Base-by-base conservation (phyloP, 495 filamentous ascomycete species). In the Aspergillus hancockii region DNA sequence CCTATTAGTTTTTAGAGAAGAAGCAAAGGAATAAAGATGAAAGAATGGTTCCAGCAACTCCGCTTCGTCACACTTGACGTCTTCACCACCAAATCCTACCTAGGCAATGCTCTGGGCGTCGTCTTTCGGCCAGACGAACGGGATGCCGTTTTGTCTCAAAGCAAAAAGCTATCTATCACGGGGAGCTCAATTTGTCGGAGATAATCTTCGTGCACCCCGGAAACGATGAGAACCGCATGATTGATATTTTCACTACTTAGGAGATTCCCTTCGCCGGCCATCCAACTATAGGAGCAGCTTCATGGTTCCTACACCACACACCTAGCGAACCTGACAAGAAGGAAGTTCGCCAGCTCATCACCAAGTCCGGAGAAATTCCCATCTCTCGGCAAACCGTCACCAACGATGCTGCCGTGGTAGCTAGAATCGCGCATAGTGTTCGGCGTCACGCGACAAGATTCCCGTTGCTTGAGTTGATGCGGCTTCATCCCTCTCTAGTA, bases 151-250 rank as follows among this genome's bases (percentile, higher is more conserved):
- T 51, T 79, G 34, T 70, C 70, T 38, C 74, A 78, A 41, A 49
- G 34, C 51, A 75, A 79, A 56, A 79, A 78, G 43, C 75, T 76
- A 71, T 70, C 63, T 45, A 87, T 95, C 36, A 84, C 90, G 3
- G 69, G 31, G 91, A 96, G 72, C 94, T 94, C 86, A 93, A 93
- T 62, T 80, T 91, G 63, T 91, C 89, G 4, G 91, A 94, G 66
- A 93, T 86, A 1, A 88, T 92, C 53, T 96, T 93, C 72, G 72
- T 94, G 14, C 83, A 91, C 61, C 67, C 69, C 21, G 59, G 51
- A 3, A 54, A 25, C 4, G 61, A 65, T 6, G 36, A 55, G 13
- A 70, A 69, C 32, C 69, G 75, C 36, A 68, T 66, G 9, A 84
- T 92, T 64, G 85, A 90, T 70, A 92, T 92, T 72, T 91, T 90